A percentile compares a stretch with the other conserved stretches of the same genome.
Evolutionary conservation across 176 grass and related monocot species (phyloP).

Genomic region (Calamus simplicifolius): DNA sequence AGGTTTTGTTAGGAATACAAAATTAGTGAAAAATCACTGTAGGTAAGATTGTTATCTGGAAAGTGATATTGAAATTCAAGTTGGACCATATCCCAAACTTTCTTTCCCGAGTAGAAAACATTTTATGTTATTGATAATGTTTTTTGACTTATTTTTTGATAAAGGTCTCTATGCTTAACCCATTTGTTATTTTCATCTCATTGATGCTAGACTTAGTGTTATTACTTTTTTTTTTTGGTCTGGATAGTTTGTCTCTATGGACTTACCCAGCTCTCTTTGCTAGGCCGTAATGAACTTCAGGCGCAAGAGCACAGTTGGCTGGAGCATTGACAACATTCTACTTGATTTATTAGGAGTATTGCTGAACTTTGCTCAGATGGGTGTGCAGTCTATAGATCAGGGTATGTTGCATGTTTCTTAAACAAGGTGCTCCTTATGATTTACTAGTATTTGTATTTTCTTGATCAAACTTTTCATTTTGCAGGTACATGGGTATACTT

Average conservation of each 20-base stretch:
- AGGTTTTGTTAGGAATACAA: no score
- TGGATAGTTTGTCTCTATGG: constrained; percentile 4
- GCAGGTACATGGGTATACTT: constrained; percentile 82
- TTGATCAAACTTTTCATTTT: constrained; percentile 26
- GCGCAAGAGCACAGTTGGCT: constrained; percentile 84
- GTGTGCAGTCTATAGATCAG: constrained; percentile 92
- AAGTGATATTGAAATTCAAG: no score
- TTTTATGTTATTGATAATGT: no score
- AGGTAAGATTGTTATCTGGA: no score
- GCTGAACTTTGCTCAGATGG: constrained; percentile 89
- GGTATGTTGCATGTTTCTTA: constrained; percentile 27
- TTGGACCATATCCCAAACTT: no score
- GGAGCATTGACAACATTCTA: constrained; percentile 96
- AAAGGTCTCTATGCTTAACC: no score
- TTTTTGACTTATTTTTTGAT: no score
- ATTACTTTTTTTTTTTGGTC: background rate
- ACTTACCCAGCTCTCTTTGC: no score
- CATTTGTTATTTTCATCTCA: no score
- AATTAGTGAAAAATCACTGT: no score
- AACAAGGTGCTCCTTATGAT: background rate
- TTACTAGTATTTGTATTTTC: background rate
- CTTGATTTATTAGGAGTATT: constrained; percentile 76
- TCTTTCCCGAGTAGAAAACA: no score
- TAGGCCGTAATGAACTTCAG: constrained; percentile 84
- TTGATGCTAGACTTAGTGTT: background rate